These are phyloP conservation scores for Actinomucor elegans DNA, from an alignment of 371 early-diverging fungal genomes.

Conservation along the genomic window DNA sequence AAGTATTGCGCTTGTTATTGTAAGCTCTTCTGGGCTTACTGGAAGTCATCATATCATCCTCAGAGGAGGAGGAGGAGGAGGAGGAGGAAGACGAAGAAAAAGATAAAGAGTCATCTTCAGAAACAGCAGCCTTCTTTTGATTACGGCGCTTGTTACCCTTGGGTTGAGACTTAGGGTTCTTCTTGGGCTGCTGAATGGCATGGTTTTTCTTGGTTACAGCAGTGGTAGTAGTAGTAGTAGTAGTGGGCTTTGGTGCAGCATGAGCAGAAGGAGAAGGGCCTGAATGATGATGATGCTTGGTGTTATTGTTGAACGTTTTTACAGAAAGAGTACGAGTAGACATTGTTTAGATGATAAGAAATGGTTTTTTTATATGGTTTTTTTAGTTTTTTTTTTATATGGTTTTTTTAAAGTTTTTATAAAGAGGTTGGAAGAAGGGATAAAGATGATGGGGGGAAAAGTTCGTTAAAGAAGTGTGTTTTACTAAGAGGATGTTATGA, in stretches of 20 bases:
- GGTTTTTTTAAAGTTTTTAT: neutral
- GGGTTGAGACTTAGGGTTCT: conserved; percentile 13
- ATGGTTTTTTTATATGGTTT: conserved; percentile 10
- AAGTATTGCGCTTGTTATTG: conserved; percentile 5
- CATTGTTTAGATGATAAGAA: conserved; percentile 5
- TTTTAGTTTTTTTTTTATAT: conserved; percentile 8
- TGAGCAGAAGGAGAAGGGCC: neutral
- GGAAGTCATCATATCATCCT: too few relatives aligned
- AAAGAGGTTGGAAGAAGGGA: neutral
- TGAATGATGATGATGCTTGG: conserved; percentile 1
- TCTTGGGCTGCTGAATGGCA: conserved; percentile 14
- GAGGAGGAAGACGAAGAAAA: conserved; percentile 16
- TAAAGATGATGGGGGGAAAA: neutral
- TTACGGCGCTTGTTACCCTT: conserved; percentile 9
- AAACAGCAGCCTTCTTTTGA: conserved; percentile 4
- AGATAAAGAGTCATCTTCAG: conserved; percentile 10
- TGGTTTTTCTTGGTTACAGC: conserved; percentile 5
- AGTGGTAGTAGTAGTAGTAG: neutral
- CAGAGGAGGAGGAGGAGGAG: conserved; percentile 18
- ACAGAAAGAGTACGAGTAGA: conserved; percentile 17
- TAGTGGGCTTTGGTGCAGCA: conserved; percentile 5
- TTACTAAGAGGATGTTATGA: neutral
- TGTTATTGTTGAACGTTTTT: conserved; percentile 13
- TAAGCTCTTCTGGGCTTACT: too few relatives aligned
- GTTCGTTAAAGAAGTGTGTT: neutral